Evolutionary conservation across 2,329 filamentous ascomycete species (phyloP).

Genomic region (Beauveria sp.): DNA sequence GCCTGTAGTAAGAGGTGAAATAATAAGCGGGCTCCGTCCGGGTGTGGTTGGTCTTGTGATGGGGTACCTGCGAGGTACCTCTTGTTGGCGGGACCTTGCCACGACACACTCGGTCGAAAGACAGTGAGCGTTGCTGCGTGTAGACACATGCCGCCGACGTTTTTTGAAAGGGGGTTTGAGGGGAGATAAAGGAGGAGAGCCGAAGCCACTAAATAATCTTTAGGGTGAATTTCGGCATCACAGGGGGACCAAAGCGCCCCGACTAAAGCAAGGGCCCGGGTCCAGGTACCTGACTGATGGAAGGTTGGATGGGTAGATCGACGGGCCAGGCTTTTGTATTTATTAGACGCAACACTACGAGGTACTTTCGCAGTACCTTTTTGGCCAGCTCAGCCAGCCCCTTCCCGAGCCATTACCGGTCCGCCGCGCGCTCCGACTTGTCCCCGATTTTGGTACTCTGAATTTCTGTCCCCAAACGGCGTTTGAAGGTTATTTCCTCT

Average conservation of each 20-base stretch:
- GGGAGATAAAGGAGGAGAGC: no score
- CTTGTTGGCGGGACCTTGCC: neutral
- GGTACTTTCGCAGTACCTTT: neutral
- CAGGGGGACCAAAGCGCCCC: no score
- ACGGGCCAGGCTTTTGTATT: neutral
- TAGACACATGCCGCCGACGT: neutral
- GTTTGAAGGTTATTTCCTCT: neutral
- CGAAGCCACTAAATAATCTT: no score
- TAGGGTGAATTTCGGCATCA: no score
- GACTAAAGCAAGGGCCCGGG: neutral
- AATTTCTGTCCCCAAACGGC: neutral
- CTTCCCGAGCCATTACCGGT: conserved; percentile 13
- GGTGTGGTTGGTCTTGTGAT: neutral
- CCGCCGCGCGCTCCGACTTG: conserved; percentile 13
- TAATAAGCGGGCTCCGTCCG: neutral
- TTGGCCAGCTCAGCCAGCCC: neutral
- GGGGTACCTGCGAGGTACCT: conserved; percentile 2
- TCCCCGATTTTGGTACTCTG: conserved; percentile 5
- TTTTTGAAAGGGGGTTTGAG: neutral
- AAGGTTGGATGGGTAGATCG: no score
- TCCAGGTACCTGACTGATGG: neutral
- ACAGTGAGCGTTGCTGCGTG: neutral
- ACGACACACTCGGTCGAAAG: neutral
- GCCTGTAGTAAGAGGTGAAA: conserved; percentile 9
- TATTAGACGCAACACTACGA: neutral